Percentiles rank a stretch among this genome's conserved stretches.
phyloP scores from a whole-genome alignment of 2,329 filamentous ascomycete species.

The Neonectria magnoliae region DNA sequence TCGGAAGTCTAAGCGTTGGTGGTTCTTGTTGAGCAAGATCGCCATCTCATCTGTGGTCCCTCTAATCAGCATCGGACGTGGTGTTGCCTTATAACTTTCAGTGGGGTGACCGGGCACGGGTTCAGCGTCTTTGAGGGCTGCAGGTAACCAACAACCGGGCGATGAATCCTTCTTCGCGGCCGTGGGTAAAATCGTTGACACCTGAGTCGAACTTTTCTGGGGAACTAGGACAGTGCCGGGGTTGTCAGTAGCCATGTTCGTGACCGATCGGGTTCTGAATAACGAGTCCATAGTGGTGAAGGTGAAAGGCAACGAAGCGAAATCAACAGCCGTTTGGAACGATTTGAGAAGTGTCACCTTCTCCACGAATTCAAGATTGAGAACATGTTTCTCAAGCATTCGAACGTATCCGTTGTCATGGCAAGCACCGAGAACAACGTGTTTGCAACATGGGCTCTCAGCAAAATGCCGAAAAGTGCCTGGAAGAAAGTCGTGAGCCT shows the following conservation, averaged over 20 bases:
- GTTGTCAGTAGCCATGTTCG: not conserved
- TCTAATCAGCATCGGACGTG: not conserved
- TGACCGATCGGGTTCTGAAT: not conserved
- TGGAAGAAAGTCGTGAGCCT: not conserved
- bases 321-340: not conserved
- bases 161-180: not conserved
- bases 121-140: not conserved
- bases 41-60: too few species aligned
- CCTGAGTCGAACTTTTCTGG: not conserved
- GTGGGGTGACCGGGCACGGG: not conserved
- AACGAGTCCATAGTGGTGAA: not conserved
- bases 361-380: not conserved
- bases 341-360: conserved; percentile 1
- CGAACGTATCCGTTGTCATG: conserved; percentile 3
- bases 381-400: not conserved
- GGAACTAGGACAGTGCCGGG: not conserved
- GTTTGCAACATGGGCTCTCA: not conserved
- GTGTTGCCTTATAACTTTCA: not conserved
- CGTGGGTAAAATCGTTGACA: not conserved
- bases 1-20: not conserved
- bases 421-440: not conserved
- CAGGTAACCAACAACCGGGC: not conserved
- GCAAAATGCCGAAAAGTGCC: conserved; percentile 3
- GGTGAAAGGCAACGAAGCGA: not conserved
- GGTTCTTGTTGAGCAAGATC: not conserved